Conservation (phyloP, 1,139 yeast species). For the Waltiozyma sp. region DNA sequence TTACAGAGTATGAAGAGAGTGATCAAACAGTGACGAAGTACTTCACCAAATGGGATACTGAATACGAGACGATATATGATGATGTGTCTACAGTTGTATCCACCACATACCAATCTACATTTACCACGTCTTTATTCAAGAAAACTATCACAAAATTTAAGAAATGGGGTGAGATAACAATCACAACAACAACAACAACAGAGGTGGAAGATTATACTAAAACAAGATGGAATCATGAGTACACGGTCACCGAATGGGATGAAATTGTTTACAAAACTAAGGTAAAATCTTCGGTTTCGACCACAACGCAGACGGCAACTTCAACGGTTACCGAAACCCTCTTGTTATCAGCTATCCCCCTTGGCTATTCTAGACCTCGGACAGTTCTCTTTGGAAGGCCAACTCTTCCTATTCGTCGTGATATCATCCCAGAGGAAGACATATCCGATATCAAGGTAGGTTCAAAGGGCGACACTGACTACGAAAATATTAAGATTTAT, state of each 20-base stretch:
- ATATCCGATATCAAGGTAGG: neutral
- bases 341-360: too few relatives aligned
- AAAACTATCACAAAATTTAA: constrained; percentile 8
- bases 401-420: constrained; percentile 3
- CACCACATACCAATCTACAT: constrained; percentile 11
- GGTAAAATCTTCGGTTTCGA: constrained; percentile 13
- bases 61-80: constrained; percentile 12
- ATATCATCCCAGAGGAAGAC: neutral
- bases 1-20: constrained; percentile 14
- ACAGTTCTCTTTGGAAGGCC: constrained; percentile 2
- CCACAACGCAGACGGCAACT: constrained; percentile 3
- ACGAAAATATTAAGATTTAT: neutral
- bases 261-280: constrained; percentile 14
- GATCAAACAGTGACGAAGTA: constrained; percentile 12
- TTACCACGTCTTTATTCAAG: constrained; percentile 13
- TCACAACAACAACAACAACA: constrained; percentile 11
- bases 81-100: constrained; percentile 8
- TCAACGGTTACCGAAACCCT: too few relatives aligned
- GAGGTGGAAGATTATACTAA: constrained; percentile 7
- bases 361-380: too few relatives aligned
- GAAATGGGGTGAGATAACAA: constrained; percentile 9
- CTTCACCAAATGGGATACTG: constrained; percentile 7
- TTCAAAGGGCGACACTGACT: neutral
- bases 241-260: constrained; percentile 15
- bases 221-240: constrained; percentile 15